Percentiles rank a stretch among this genome's conserved stretches.
Evolutionary conservation across 768 basidiomycete species (phyloP).

Genomic region (Mycena galopus): DNA sequence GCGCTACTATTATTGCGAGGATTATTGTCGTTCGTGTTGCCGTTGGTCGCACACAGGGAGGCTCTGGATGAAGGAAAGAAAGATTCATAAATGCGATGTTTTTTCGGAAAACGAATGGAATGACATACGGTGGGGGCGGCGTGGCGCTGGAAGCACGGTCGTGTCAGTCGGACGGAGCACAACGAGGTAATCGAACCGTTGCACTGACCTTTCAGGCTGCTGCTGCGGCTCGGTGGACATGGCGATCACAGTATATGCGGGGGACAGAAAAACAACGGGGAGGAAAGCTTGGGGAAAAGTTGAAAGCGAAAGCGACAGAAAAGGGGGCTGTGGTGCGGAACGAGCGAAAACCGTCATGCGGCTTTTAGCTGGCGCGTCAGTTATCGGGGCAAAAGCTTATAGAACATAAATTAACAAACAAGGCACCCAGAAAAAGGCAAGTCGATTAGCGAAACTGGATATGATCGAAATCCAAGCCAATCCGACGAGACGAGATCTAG

Average conservation of each 20-base stretch:
- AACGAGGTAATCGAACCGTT: slow-evolving; percentile 16
- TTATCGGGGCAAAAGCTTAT: slow-evolving; percentile 8
- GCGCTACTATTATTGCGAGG: not conserved
- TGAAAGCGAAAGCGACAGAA: not conserved
- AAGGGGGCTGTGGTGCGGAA: not conserved
- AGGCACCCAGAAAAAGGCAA: not conserved
- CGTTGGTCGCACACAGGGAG: not conserved
- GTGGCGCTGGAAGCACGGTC: slow-evolving; percentile 20
- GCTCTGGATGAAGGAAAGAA: not conserved
- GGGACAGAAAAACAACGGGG: not conserved
- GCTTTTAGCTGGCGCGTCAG: slow-evolving; percentile 31
- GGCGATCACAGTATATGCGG: no score
- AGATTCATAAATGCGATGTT: slow-evolving; percentile 14
- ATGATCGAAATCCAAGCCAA: not conserved
- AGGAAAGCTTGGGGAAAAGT: not conserved
- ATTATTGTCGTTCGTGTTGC: not conserved
- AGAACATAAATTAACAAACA: slow-evolving; percentile 13
- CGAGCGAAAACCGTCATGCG: slow-evolving; percentile 15
- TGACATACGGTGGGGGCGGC: slow-evolving; percentile 27
- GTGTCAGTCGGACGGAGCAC: not conserved
- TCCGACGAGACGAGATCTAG: not conserved
- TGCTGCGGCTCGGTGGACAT: slow-evolving; percentile 11
- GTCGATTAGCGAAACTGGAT: not conserved
- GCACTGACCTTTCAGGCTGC: not conserved
- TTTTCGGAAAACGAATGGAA: slow-evolving; percentile 11